These are phyloP conservation scores for Ascochyta clinopodiicola DNA, from an alignment of 2,329 filamentous ascomycete genomes.

Conservation along the genomic window DNA sequence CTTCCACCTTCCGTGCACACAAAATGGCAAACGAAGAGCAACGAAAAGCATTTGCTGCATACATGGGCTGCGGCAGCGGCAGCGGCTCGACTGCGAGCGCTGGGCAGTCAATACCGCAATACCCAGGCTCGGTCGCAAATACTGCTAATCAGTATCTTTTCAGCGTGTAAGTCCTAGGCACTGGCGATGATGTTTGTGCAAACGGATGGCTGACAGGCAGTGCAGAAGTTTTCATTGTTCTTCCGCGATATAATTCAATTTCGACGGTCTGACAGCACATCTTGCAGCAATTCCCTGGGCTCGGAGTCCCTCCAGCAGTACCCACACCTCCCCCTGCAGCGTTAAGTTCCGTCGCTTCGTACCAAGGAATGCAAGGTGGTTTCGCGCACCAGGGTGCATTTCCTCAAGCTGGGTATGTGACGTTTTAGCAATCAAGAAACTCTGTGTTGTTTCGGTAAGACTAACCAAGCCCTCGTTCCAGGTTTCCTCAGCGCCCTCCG, in stretches of 20 bases:
- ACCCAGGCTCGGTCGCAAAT: conserved; percentile 24
- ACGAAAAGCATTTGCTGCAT: conserved; percentile 37
- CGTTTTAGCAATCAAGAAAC: background rate
- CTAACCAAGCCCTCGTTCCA: background rate
- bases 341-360: conserved; percentile 28
- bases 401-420: conserved; percentile 8
- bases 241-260: background rate
- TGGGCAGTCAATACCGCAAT: conserved; percentile 27
- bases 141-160: conserved; percentile 32
- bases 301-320: conserved; percentile 32
- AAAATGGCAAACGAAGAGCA: conserved; percentile 42
- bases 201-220: conserved; percentile 13
- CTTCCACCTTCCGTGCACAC: conserved; percentile 23
- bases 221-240: conserved; percentile 14
- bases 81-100: conserved; percentile 12
- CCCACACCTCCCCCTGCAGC: conserved; percentile 37
- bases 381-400: conserved; percentile 19
- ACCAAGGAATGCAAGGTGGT: conserved; percentile 21
- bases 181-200: background rate
- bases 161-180: conserved; percentile 32
- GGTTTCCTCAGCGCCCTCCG: conserved; percentile 26
- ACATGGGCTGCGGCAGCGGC: conserved; percentile 32
- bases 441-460: background rate
- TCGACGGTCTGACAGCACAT: conserved; percentile 15
- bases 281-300: conserved; percentile 29